phyloP scores from a whole-genome alignment of 2,329 filamentous ascomycete genomes.

The Arthroderma sp. region DNA sequence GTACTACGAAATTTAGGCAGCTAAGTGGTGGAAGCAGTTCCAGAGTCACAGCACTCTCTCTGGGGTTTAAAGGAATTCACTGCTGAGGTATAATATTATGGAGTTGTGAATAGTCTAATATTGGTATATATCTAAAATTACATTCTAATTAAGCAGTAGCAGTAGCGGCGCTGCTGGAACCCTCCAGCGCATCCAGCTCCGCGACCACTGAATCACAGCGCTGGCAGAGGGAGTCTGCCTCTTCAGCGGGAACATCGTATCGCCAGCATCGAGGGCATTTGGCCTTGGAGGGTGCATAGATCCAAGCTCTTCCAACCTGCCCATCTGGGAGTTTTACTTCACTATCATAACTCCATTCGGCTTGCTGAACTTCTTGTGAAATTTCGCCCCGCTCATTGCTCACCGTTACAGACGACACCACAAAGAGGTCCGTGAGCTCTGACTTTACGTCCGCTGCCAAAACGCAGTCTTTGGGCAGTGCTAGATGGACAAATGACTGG shows the following conservation, averaged over 20 bases:
- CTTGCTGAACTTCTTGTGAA: constrained; percentile 17
- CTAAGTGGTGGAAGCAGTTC: too few relatives aligned
- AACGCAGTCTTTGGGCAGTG: constrained; percentile 14
- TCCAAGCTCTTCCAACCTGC: constrained; percentile 22
- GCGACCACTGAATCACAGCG: constrained; percentile 57
- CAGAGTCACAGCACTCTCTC: too few relatives aligned
- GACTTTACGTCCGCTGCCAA: constrained; percentile 19
- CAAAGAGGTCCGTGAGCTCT: constrained; percentile 53
- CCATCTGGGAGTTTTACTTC: constrained; percentile 27
- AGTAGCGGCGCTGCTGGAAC: neutral
- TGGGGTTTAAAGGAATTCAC: too few relatives aligned
- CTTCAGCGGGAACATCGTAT: constrained; percentile 48
- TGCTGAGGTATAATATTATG: too few relatives aligned
- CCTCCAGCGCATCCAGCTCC: constrained; percentile 15
- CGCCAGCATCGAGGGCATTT: constrained; percentile 91
- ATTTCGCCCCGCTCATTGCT: constrained; percentile 22
- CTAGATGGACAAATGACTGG: constrained; percentile 52
- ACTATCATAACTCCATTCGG: constrained; percentile 31
- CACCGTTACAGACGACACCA: constrained; percentile 52
- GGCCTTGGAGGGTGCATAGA: constrained; percentile 36
- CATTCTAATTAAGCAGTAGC: neutral
- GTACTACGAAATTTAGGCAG: too few relatives aligned
- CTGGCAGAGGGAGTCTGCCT: constrained; percentile 45
- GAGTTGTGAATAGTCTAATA: too few relatives aligned
- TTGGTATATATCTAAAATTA: neutral